Conservation (phyloP, 2,329 filamentous ascomycete species). For the Botryotinia narcissicola region DNA sequence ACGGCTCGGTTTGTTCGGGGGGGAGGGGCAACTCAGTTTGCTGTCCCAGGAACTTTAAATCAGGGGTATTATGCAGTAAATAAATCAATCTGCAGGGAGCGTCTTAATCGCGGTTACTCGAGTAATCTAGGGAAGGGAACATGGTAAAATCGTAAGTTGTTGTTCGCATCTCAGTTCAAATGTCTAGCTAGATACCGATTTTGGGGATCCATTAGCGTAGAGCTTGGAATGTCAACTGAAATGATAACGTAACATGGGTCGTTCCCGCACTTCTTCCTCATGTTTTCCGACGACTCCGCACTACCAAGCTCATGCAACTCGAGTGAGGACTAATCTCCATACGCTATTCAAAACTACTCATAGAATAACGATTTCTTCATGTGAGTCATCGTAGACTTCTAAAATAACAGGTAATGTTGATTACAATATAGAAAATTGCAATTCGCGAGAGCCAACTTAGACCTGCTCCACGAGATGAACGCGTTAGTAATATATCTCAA, state of each 20-base stretch:
- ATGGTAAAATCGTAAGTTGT: too few relatives aligned
- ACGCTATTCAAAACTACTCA: too few relatives aligned
- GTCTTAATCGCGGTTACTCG: too few relatives aligned
- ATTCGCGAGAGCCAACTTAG: background rate
- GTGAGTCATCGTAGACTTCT: background rate
- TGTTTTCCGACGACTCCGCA: background rate
- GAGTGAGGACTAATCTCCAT: background rate
- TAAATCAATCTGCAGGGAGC: background rate
- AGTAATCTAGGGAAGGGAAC: background rate
- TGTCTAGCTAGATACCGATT: background rate
- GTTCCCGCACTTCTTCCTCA: background rate
- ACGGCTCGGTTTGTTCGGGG: background rate
- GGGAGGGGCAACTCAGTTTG: background rate
- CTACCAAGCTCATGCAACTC: background rate
- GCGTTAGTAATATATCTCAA: background rate
- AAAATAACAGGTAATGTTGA: rapidly evolving
- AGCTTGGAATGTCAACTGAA: background rate
- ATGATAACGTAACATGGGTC: background rate
- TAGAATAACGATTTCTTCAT: background rate
- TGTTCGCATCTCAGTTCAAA: background rate
- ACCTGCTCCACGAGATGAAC: background rate
- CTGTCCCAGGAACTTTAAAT: background rate
- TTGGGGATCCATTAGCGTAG: background rate
- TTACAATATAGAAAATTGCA: background rate
- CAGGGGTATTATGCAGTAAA: background rate